Percentiles rank a stretch among this genome's conserved stretches.
Evolutionary conservation across 805 yeast genomes (phyloP).

Genomic region (Cyberlindnera euphorbiiphila): DNA sequence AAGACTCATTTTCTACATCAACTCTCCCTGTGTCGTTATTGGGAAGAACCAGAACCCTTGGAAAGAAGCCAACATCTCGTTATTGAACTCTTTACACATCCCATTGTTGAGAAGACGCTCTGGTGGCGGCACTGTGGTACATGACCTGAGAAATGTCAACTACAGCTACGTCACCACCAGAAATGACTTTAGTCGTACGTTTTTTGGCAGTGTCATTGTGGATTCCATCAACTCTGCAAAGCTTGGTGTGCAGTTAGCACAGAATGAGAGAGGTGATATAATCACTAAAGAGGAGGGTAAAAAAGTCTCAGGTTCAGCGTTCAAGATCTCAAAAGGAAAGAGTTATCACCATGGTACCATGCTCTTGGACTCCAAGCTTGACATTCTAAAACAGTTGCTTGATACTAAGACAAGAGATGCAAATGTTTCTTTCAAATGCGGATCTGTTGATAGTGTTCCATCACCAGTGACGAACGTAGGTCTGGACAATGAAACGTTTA

Average conservation of each 20-base stretch:
- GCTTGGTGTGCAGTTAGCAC: conserved; percentile 31
- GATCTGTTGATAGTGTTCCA: conserved; percentile 69
- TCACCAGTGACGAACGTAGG: conserved; percentile 72
- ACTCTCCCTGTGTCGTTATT: conserved; percentile 82
- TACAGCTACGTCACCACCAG: conserved; percentile 76
- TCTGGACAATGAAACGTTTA: conserved; percentile 43
- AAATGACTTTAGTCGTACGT: conserved; percentile 53
- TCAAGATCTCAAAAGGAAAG: conserved; percentile 73
- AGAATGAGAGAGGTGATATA: conserved; percentile 82
- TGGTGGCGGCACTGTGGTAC: conserved; percentile 98
- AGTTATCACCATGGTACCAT: conserved; percentile 96
- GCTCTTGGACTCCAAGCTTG: conserved; percentile 66
- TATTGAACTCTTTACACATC: conserved; percentile 45
- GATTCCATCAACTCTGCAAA: conserved; percentile 24
- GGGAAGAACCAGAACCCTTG: conserved; percentile 97
- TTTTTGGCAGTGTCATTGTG: conserved; percentile 36
- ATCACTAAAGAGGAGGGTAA: conserved; percentile 38
- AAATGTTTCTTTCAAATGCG: conserved; percentile 37
- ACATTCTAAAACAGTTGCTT: conserved; percentile 56
- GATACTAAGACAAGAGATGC: conserved; percentile 39
- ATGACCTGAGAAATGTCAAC: conserved; percentile 84
- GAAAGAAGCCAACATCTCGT: conserved; percentile 70
- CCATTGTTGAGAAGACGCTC: conserved; percentile 76
- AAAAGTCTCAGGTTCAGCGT: conserved; percentile 93
- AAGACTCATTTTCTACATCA: conserved; percentile 68